These are phyloP conservation scores for Emmonsiellopsis sp. DNA, from an alignment of 2,329 filamentous ascomycete species.

Conservation along the genomic window DNA sequence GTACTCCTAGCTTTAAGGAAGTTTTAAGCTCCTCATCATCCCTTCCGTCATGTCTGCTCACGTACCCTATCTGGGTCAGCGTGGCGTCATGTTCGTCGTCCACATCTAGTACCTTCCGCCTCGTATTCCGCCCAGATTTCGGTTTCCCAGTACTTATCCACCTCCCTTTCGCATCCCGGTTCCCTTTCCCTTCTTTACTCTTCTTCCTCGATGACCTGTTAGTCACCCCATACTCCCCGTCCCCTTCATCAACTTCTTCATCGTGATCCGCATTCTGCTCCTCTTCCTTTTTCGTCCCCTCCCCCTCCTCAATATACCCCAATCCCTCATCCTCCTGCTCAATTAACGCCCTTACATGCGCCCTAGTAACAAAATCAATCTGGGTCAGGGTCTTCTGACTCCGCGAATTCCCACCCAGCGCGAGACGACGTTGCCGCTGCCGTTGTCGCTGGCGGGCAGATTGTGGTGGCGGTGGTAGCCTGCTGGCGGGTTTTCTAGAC, in stretches of 20 bases:
- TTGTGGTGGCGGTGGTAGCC: background rate
- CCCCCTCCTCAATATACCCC: slow-evolving; percentile 13
- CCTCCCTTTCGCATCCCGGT: background rate
- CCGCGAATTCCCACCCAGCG: slow-evolving; percentile 11
- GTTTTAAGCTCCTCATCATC: background rate
- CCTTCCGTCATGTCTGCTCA: slow-evolving; percentile 26
- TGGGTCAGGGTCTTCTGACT: slow-evolving; percentile 34
- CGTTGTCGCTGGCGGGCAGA: background rate
- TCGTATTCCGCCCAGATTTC: slow-evolving; percentile 4
- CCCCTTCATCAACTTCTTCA: slow-evolving; percentile 15
- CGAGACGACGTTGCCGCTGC: slow-evolving; percentile 9
- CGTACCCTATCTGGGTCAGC: slow-evolving; percentile 36
- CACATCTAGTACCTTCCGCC: slow-evolving; percentile 14
- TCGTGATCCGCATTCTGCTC: slow-evolving; percentile 26
- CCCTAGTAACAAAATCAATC: slow-evolving; percentile 29
- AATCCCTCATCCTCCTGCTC: slow-evolving; percentile 19
- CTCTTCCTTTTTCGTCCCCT: background rate
- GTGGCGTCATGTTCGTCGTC: slow-evolving; percentile 25
- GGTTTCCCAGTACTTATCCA: too few species aligned
- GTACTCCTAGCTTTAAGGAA: background rate
- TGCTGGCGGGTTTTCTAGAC: background rate
- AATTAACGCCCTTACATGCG: slow-evolving; percentile 23
- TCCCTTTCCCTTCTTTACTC: background rate
- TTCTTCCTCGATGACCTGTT: background rate
- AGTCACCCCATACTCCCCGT: background rate